These are phyloP conservation scores for Priceomyces melissophilus DNA, from an alignment of 805 yeast genomes.

Conservation along the genomic window DNA sequence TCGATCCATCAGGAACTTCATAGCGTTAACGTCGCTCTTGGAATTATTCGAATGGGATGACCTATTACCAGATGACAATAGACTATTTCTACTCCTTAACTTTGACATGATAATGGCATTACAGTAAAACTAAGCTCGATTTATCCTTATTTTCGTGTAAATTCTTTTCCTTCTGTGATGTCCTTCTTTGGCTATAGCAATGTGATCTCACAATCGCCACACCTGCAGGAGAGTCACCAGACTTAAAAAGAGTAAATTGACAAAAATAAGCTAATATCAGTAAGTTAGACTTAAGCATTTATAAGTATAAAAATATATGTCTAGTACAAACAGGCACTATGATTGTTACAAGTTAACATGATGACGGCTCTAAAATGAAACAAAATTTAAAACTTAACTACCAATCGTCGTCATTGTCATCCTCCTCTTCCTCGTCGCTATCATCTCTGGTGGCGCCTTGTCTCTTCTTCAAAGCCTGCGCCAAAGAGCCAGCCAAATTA, in stretches of 20 bases:
- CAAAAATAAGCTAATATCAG: too few relatives aligned
- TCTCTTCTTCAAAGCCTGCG: conserved; percentile 80
- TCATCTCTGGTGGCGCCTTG: conserved; percentile 61
- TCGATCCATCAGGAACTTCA: conserved; percentile 33
- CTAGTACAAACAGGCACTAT: neutral
- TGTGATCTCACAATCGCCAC: neutral
- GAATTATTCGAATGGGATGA: conserved; percentile 16
- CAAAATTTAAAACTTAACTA: conserved; percentile 2
- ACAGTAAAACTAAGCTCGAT: neutral
- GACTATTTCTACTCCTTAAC: conserved; percentile 24
- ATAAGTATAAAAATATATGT: conserved; percentile 1
- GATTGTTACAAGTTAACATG: neutral
- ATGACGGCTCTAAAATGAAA: neutral
- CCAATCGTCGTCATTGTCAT: conserved; percentile 55
- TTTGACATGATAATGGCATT: conserved; percentile 21
- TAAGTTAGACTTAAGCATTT: neutral
- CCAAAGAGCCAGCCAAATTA: conserved; percentile 76
- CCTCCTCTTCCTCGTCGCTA: conserved; percentile 69
- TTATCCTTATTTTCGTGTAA: conserved; percentile 1
- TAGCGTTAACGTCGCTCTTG: conserved; percentile 31
- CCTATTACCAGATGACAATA: conserved; percentile 22
- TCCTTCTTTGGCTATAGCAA: neutral
- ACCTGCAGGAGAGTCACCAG: neutral
- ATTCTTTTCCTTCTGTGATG: neutral
- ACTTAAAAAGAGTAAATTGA: too few relatives aligned